Evolutionary conservation across 257 asterid species (phyloP).

Genomic region (Solanum tacnaense): DNA sequence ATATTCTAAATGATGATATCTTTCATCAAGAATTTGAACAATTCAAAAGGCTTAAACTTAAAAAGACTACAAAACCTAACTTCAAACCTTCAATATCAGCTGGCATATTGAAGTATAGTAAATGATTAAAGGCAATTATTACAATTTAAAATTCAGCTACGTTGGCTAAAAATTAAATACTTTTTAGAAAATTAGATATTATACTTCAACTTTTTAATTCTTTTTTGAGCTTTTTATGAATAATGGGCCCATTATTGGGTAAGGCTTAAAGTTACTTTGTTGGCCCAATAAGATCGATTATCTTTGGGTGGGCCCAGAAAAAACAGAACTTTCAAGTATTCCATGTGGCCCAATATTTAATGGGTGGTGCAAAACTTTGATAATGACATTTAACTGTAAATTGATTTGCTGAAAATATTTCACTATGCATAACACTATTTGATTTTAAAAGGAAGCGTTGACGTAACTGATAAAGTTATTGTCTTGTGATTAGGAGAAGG

Average conservation of each 20-base stretch:
- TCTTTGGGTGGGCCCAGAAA: too few species aligned
- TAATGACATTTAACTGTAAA: not conserved
- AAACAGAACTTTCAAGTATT: not conserved
- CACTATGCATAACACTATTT: not conserved
- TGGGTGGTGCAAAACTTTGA: not conserved
- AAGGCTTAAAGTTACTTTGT: not conserved
- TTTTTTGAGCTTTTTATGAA: not conserved
- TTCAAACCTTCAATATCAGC: not conserved
- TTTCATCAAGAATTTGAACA: not conserved
- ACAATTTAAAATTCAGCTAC: not conserved
- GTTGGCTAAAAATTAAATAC: not conserved
- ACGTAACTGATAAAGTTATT: not conserved
- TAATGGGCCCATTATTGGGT: not conserved
- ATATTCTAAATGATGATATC: not conserved
- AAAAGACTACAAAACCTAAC: not conserved
- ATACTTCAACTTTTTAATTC: not conserved
- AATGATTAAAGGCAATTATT: not conserved
- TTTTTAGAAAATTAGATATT: not conserved
- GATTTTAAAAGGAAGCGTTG: fast-evolving
- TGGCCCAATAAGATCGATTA: not conserved
- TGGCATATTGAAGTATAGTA: not conserved
- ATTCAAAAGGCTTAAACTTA: not conserved
- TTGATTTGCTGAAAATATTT: not conserved
- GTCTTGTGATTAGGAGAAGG: fast-evolving
- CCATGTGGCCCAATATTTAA: not conserved